A percentile compares a stretch with the other conserved stretches of the same genome.
phyloP scores from a whole-genome alignment of 179 eudicot genomes.

The Silene coronaria region DNA sequence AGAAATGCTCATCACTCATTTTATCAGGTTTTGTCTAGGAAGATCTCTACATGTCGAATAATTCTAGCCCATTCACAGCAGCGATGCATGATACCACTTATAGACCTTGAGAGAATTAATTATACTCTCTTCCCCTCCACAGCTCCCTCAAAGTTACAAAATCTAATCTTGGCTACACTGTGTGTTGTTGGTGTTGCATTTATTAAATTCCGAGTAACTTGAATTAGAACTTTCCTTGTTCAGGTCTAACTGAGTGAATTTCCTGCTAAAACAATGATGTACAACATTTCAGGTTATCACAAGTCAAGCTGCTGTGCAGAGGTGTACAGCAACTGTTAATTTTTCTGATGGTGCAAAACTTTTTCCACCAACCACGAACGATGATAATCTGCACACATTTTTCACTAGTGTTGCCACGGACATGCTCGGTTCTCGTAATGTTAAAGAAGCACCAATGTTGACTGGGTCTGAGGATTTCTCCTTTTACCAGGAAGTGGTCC shows the following conservation, averaged over 20 bases:
- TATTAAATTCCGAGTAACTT: neutral
- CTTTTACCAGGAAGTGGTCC: constrained; percentile 72
- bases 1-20: no score
- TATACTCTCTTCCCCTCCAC: neutral
- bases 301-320: constrained; percentile 78
- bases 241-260: neutral
- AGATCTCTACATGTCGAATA: no score
- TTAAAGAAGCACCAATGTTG: constrained; percentile 59
- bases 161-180: neutral
- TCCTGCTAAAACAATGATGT: neutral
- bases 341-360: constrained; percentile 37
- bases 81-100: no score
- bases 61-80: no score
- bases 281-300: constrained; percentile 58
- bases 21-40: no score
- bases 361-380: constrained; percentile 64
- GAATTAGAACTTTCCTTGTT: neutral
- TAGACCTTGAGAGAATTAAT: neutral
- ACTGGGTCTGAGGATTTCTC: constrained; percentile 94
- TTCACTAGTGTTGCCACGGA: constrained; percentile 53
- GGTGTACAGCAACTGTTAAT: constrained; percentile 79
- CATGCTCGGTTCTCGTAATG: constrained; percentile 44
- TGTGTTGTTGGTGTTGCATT: neutral
- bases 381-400: constrained; percentile 48
- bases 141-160: neutral